Evolutionary conservation across 73 alveolate genomes (phyloP), one percentile per base, ranked within the genome.

Genomic region (Paramecium sonneborni): DNA sequence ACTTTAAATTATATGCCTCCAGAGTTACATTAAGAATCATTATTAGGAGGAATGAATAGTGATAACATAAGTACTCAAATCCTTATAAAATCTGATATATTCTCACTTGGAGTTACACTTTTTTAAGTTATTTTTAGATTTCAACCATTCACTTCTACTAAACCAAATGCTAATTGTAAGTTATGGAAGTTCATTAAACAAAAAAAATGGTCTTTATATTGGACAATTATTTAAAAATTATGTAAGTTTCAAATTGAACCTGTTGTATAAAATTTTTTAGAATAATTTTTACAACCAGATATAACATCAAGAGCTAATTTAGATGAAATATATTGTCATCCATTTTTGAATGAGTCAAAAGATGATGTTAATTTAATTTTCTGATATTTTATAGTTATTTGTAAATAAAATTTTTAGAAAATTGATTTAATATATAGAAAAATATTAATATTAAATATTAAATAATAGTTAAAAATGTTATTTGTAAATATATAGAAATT

Each of bases 1-100:
- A 74, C 87, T 12, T 39, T 18, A 15, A 34, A 34, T n/a, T 74
- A 74, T 18, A 74, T 74, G 87, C 57, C 87, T 11, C 87, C 87
- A 74, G 87, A 74, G 24, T 23, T 39, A n/a, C 87, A 37, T 39
- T 28, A 57, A 23, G 90, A 79, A 24, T 43, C 55, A 41, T 79
- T 30, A 3, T 23, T 79, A 24, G 41, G 72, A 79, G 28, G 55
- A 41, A 14, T 39, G 6, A 30, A 79, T 46, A 23, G 55, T 79
- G 76, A 62, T 7, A 62, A 62, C 44, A 62, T 62, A 11, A 62
- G 24, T 62, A 24, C 48, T 62, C 26, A 62, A 62, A 14, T 26
- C 21, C 44, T 46, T 11, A 46, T 46, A 20, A 41, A 79, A 79
- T 32, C 76, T 39, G 90, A 79, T 39, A 14, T 79, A 23, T 79